phyloP scores from a whole-genome alignment of 371 early-diverging fungal species.

The Syncephalastrum sp. region DNA sequence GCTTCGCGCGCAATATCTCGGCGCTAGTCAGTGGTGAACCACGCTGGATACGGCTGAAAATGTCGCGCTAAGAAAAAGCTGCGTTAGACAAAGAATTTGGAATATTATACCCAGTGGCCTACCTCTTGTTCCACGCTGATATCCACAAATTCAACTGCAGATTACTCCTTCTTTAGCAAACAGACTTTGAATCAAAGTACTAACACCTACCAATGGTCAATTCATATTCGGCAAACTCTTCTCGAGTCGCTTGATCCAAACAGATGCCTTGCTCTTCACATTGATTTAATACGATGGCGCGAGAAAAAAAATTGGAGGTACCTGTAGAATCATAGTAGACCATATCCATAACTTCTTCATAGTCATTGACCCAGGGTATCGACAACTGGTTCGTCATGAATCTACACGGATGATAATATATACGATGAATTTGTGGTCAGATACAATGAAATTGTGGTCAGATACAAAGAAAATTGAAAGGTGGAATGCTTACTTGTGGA shows the following conservation, averaged over 20 bases:
- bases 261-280: constrained; percentile 4
- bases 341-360: constrained; percentile 7
- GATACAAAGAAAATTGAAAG: neutral
- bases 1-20: constrained; percentile 29
- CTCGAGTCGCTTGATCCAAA: neutral
- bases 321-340: constrained; percentile 8
- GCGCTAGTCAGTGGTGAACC: constrained; percentile 31
- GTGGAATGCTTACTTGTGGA: constrained; percentile 18
- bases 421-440: neutral
- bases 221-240: neutral
- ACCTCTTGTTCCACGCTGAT: constrained; percentile 33
- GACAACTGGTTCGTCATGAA: constrained; percentile 32
- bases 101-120: neutral
- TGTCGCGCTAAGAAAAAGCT: constrained; percentile 26
- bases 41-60: constrained; percentile 37
- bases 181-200: neutral
- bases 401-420: constrained; percentile 10
- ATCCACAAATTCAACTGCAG: constrained; percentile 28
- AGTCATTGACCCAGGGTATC: constrained; percentile 25
- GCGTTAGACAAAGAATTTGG: neutral
- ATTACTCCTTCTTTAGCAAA: too few relatives aligned
- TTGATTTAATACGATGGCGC: constrained; percentile 5
- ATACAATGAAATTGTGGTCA: neutral
- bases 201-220: neutral
- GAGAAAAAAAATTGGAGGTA: too few relatives aligned